These are phyloP conservation scores for Talaromyces sp. DNA, from an alignment of 2,329 filamentous ascomycete species.

Conservation along the genomic window DNA sequence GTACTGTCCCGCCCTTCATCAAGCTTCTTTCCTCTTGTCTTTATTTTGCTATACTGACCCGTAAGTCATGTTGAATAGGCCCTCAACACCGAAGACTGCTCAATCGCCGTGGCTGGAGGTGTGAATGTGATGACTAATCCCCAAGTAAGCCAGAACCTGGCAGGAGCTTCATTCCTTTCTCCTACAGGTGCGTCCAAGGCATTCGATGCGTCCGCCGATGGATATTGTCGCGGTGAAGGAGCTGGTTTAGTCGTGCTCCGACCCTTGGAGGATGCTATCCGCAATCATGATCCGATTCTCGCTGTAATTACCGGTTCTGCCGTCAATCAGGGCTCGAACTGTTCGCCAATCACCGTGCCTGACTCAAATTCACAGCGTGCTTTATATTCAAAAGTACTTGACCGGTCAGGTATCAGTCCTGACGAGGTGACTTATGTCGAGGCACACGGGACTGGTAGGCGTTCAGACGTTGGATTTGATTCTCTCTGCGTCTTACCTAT, in stretches of 20 bases:
- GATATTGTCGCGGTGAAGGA: slow-evolving; percentile 52
- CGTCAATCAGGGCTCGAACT: slow-evolving; percentile 29
- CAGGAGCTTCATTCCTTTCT: slow-evolving; percentile 49
- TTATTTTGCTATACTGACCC: too few relatives aligned
- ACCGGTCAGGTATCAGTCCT: not conserved
- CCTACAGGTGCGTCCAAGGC: slow-evolving; percentile 52
- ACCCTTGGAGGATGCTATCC: slow-evolving; percentile 44
- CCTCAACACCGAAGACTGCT: slow-evolving; percentile 19
- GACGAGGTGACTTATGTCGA: not conserved
- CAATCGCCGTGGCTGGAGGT: slow-evolving; percentile 24
- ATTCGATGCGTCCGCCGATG: slow-evolving; percentile 45
- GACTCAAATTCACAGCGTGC: not conserved
- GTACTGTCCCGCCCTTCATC: not conserved
- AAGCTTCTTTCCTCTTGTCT: too few relatives aligned
- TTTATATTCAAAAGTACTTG: not conserved
- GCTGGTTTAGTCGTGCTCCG: slow-evolving; percentile 50
- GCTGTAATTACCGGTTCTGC: slow-evolving; percentile 30
- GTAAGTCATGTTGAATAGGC: slow-evolving; percentile 10
- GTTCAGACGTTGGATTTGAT: slow-evolving; percentile 11
- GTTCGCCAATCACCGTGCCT: not conserved
- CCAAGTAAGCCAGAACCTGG: slow-evolving; percentile 31
- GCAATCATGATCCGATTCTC: slow-evolving; percentile 41
- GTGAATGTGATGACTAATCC: slow-evolving; percentile 25
- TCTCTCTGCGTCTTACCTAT: too few relatives aligned
- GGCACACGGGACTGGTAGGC: slow-evolving; percentile 26